Conservation (phyloP, 148 eudicot species). For the Polygonum maritimum region DNA sequence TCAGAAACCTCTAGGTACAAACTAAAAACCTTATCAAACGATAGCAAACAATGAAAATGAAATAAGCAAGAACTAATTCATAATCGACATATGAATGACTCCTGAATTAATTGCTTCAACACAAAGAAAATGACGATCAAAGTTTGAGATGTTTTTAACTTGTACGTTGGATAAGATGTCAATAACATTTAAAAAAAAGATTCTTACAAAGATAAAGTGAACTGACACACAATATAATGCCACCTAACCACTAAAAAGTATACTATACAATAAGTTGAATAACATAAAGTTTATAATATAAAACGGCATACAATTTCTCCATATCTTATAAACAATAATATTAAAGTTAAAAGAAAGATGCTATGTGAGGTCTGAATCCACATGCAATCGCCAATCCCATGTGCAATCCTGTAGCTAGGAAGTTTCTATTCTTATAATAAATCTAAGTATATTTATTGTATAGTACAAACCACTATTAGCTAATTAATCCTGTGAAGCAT, state of each 20-base stretch:
- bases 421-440: constrained; percentile 4
- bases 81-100: no score
- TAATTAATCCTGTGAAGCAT: neutral
- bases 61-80: no score
- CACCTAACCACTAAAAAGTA: constrained; percentile 6
- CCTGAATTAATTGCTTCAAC: no score
- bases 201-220: neutral
- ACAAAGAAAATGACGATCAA: no score
- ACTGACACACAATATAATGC: neutral
- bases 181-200: neutral
- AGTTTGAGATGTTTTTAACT: neutral
- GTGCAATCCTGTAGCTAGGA: constrained; percentile 7
- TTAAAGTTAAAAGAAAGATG: constrained; percentile 7
- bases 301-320: neutral
- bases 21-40: no score
- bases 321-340: neutral
- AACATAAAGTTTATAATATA: neutral
- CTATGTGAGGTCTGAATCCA: constrained; percentile 7
- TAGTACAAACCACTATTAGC: neutral
- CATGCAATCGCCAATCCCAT: constrained; percentile 8
- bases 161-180: neutral
- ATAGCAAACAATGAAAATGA: no score
- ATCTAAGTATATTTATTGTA: neutral
- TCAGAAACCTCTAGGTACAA: no score
- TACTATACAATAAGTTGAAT: neutral